A percentile compares a stretch with the other conserved stretches of the same genome.
phyloP scores from a whole-genome alignment of 176 grass and related monocot genomes.

The barley (Hordeum vulgare) region DNA sequence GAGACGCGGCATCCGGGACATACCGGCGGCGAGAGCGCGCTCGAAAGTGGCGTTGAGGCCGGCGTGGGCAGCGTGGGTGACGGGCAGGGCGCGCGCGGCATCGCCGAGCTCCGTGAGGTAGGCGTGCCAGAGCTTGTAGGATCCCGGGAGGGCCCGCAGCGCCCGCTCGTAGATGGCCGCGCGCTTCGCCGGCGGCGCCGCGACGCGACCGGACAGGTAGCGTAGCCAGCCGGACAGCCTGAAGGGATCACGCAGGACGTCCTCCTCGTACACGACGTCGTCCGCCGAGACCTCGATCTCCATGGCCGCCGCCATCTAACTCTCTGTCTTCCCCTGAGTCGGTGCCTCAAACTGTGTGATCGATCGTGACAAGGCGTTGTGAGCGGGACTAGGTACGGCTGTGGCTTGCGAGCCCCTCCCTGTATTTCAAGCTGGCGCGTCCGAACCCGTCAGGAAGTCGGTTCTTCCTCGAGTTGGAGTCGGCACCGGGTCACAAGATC shows the following conservation, averaged over 20 bases:
- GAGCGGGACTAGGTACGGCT: too few relatives aligned
- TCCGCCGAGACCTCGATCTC: constrained; percentile 9
- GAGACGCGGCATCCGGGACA: constrained; percentile 71
- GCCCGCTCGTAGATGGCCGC: constrained; percentile 59
- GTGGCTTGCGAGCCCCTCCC: too few relatives aligned
- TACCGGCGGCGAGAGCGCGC: constrained; percentile 46
- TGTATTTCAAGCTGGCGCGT: too few relatives aligned
- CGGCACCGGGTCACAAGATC: too few relatives aligned
- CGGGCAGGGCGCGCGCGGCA: constrained; percentile 25
- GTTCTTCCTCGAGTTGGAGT: too few relatives aligned
- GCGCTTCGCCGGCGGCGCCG: constrained; percentile 34
- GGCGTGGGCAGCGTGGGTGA: constrained; percentile 23
- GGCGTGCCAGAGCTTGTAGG: constrained; percentile 82
- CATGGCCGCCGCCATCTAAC: neutral
- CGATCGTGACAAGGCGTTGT: too few relatives aligned
- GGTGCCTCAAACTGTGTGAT: neutral
- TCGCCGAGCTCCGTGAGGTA: constrained; percentile 58
- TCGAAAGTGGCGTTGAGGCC: constrained; percentile 51
- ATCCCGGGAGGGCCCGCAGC: constrained; percentile 50
- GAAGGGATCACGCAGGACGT: constrained; percentile 60
- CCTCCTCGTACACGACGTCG: constrained; percentile 53
- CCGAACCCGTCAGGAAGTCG: too few relatives aligned
- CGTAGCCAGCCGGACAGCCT: constrained; percentile 46
- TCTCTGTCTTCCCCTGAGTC: neutral
- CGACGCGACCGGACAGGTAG: constrained; percentile 39